Evolutionary conservation across 2,329 filamentous ascomycete species (phyloP).

Genomic region (Penicillium palitans): DNA sequence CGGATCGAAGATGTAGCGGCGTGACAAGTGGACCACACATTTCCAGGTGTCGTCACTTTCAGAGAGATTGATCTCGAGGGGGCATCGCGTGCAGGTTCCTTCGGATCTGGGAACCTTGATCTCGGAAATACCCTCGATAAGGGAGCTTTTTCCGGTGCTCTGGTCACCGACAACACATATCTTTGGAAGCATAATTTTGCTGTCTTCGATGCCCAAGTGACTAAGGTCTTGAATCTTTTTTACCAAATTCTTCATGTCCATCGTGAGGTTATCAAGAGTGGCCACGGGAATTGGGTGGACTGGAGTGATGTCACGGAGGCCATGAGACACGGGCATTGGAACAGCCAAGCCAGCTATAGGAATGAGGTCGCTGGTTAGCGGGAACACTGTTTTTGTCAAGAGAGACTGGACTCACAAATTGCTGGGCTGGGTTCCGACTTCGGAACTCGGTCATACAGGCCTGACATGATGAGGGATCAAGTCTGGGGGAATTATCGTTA

Average conservation of each 20-base stretch:
- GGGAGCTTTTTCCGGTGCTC: slow-evolving; percentile 75
- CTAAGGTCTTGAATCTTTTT: slow-evolving; percentile 60
- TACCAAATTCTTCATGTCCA: slow-evolving; percentile 41
- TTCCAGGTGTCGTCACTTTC: slow-evolving; percentile 59
- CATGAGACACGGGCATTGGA: background rate
- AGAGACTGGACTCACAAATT: background rate
- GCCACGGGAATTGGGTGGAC: background rate
- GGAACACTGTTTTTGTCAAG: background rate
- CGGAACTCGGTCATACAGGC: background rate
- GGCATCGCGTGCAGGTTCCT: slow-evolving; percentile 77
- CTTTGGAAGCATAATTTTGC: slow-evolving; percentile 68
- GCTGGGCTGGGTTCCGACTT: background rate
- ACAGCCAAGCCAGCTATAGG: background rate
- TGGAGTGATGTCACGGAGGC: background rate
- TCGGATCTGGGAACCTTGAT: slow-evolving; percentile 70
- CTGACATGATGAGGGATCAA: background rate
- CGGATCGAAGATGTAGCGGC: slow-evolving; percentile 55
- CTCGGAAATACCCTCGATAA: slow-evolving; percentile 62
- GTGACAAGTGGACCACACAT: slow-evolving; percentile 66
- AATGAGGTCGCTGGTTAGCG: background rate
- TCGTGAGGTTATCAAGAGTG: slow-evolving; percentile 23
- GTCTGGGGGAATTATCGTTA: background rate
- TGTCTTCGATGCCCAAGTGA: slow-evolving; percentile 69
- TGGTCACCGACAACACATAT: slow-evolving; percentile 85
- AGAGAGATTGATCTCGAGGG: slow-evolving; percentile 73